Evolutionary conservation across 139 green algal species (phyloP).

Genomic region (Ettlia oleoabundans): DNA sequence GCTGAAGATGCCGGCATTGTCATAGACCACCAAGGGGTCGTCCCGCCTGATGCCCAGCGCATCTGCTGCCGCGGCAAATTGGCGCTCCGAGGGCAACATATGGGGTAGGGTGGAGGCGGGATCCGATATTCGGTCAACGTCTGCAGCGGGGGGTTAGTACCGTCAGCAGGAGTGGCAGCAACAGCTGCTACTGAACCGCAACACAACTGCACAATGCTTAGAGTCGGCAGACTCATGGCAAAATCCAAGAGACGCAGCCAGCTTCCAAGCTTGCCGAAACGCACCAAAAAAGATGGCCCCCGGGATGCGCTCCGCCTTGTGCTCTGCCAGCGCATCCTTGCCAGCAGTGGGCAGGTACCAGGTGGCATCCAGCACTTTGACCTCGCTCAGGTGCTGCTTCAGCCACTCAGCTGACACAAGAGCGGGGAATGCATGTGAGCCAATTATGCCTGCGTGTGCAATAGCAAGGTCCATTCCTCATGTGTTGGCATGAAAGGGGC

Average conservation of each 20-base stretch:
- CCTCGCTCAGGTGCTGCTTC: conserved; percentile 40
- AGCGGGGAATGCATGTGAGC: conserved; percentile 13
- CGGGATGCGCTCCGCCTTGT: conserved; percentile 71
- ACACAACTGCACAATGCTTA: neutral
- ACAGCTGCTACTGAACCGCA: no score
- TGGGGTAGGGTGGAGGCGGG: conserved; percentile 66
- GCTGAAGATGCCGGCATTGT: conserved; percentile 87
- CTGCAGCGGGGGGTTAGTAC: conserved; percentile 18
- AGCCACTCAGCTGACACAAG: conserved; percentile 68
- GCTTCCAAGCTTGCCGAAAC: no score
- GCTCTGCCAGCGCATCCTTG: conserved; percentile 65
- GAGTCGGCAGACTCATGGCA: no score
- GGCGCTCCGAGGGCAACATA: conserved; percentile 76
- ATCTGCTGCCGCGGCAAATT: conserved; percentile 86
- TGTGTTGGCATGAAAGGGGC: no score
- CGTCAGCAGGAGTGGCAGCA: no score
- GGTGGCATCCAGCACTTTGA: conserved; percentile 75
- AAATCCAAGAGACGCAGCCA: neutral
- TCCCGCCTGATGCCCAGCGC: conserved; percentile 77
- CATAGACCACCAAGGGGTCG: conserved; percentile 89
- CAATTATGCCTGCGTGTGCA: neutral
- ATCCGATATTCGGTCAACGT: conserved; percentile 70
- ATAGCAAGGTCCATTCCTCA: no score
- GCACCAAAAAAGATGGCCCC: conserved; percentile 71
- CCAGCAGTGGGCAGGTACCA: conserved; percentile 52